Conservation (phyloP, 768 basidiomycete species). For the Dictyophora rubrovolvata region DNA sequence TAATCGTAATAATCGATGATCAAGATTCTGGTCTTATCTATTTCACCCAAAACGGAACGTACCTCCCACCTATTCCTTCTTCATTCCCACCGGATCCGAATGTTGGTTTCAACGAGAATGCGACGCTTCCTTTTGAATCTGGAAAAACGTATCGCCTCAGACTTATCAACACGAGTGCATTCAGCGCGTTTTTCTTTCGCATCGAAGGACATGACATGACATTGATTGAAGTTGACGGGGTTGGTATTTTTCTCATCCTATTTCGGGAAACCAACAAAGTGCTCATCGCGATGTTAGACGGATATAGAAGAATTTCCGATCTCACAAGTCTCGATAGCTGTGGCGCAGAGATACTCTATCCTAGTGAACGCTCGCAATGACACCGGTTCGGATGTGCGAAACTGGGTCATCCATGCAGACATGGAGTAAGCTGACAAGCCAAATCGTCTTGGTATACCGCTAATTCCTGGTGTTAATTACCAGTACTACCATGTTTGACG, state of each 20-base stretch:
- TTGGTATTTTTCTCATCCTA: conserved; percentile 25
- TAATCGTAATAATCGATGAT: not conserved
- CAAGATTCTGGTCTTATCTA: conserved; percentile 76
- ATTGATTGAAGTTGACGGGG: conserved; percentile 78
- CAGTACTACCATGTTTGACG: conserved; percentile 74
- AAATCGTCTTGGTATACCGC: not conserved
- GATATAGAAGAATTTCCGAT: conserved; percentile 69
- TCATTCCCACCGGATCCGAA: conserved; percentile 35
- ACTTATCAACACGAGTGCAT: conserved; percentile 73
- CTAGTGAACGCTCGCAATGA: conserved; percentile 88
- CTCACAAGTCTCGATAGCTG: conserved; percentile 64
- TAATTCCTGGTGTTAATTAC: not conserved
- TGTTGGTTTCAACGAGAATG: conserved; percentile 81
- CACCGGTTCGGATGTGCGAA: conserved; percentile 39
- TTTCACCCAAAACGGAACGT: conserved; percentile 64
- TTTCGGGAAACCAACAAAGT: not conserved
- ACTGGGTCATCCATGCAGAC: conserved; percentile 87
- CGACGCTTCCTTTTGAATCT: conserved; percentile 71
- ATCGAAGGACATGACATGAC: conserved; percentile 83
- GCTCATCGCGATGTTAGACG: conserved; percentile 30
- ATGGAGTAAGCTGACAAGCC: conserved; percentile 48
- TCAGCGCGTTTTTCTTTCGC: conserved; percentile 75
- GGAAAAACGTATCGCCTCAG: conserved; percentile 89
- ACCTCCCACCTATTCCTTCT: conserved; percentile 50
- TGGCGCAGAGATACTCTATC: conserved; percentile 89